Evolutionary conservation across 192 early-diverging fungal species (phyloP), one percentile per base, ranked within the genome.

Genomic region (Podila epicladia): DNA sequence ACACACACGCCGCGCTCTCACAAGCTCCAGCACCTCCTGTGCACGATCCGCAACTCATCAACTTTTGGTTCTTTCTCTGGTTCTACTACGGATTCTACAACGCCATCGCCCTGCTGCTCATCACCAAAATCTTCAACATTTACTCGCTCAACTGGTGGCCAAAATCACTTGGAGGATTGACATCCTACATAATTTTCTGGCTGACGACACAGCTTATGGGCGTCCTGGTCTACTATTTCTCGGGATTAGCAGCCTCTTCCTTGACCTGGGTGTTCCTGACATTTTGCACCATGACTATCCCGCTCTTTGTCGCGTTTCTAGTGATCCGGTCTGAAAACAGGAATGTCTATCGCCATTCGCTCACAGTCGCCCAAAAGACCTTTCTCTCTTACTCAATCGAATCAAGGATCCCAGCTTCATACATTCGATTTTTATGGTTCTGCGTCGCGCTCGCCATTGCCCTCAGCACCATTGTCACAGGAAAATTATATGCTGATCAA

Each of bases 141-240:
- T 94, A 94, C 72, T 89, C 93, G 66, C 83, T 94, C 64, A 94
- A 91, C 33, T 94, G 93, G 93, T 94, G 92, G 91, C 93, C 93
- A 33, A 85, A 88, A 60, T 74, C 82, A 9, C 84, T 94, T 65
- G 90, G 88, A 22, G 92, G 91, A 5, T 60, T 89, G 12, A 77
- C 85, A 32, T 89, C 93, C 15, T 93, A 91, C 74, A 71, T 85
- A 12, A 84, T 90, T 48, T 93, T 92, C 51, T 94, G 93, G 93
- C 55, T 91, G 24, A 82, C 87, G 19, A 87, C 91, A 11, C 86
- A 89, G 13, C 72, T 72, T 13, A 67, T 91, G 35, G 93, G 91
- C 4, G 85, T 89, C 8, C 31, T 89, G 13, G 83, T 90, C 20
- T 92, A 92, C 60, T 72, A 85, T 9, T 84, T 87, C 48, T 86